Evolutionary conservation across 2,329 filamentous ascomycete species (phyloP).

Genomic region (Colletotrichum liaoningense): DNA sequence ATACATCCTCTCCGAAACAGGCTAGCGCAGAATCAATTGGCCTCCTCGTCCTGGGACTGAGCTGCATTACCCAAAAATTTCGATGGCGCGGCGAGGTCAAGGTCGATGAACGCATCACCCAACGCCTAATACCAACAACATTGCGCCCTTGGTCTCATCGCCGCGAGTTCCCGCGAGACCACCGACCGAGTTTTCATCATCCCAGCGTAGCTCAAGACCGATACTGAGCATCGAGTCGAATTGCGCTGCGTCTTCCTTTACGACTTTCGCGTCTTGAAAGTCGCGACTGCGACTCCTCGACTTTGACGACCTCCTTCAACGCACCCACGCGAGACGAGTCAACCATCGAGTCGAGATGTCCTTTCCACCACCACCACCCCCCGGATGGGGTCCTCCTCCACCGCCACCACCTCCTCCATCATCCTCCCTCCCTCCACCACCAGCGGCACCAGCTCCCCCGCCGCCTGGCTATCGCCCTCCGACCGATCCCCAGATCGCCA

Average conservation of each 20-base stretch:
- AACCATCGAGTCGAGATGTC: constrained; percentile 55
- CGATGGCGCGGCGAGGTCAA: constrained; percentile 30
- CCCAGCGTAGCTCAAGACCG: constrained; percentile 8
- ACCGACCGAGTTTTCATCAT: constrained; percentile 8
- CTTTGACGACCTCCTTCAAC: constrained; percentile 22
- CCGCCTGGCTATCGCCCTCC: constrained; percentile 87
- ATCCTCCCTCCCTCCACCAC: constrained; percentile 67
- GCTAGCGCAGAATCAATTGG: constrained; percentile 5
- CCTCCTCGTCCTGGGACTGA: constrained; percentile 2
- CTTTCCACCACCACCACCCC: constrained; percentile 66
- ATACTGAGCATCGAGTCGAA: constrained; percentile 24
- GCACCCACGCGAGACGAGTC: constrained; percentile 18
- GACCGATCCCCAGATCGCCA: constrained; percentile 85
- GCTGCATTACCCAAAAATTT: constrained; percentile 35
- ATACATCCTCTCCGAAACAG: neutral
- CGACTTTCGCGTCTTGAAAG: constrained; percentile 34
- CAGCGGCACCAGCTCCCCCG: constrained; percentile 74
- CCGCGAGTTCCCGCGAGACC: constrained; percentile 38
- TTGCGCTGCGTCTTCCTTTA: constrained; percentile 25
- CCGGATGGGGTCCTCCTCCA: constrained; percentile 64
- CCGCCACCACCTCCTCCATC: constrained; percentile 66
- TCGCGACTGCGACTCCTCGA: constrained; percentile 36
- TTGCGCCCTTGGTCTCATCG: constrained; percentile 36
- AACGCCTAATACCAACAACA: constrained; percentile 24
- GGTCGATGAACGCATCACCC: constrained; percentile 30